A percentile compares a stretch with the other conserved stretches of the same genome.
Conservation (phyloP, 2,329 filamentous ascomycete species). For the Purpureocillium takamizusanense region DNA sequence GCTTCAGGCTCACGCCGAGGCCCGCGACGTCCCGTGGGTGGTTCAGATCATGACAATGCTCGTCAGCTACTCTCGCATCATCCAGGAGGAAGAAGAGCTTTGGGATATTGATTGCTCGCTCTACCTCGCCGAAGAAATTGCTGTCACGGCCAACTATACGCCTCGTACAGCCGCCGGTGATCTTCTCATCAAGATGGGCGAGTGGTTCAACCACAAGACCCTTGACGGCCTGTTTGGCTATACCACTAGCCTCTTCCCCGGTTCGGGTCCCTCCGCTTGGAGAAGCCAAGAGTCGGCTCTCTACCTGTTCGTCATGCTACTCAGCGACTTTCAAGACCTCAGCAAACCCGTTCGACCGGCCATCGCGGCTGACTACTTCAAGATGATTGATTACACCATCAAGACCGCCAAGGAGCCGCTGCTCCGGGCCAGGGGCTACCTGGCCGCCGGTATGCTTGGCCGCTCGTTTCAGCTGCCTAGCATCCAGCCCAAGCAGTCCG, state of each 20-base stretch:
- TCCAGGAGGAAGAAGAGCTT: constrained; percentile 82
- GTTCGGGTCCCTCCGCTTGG: constrained; percentile 38
- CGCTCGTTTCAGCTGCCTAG: constrained; percentile 57
- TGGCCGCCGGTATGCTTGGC: constrained; percentile 74
- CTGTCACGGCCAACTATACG: constrained; percentile 92
- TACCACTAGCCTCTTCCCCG: constrained; percentile 64
- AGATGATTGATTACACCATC: constrained; percentile 72
- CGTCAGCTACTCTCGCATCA: constrained; percentile 80
- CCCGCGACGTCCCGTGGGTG: constrained; percentile 67
- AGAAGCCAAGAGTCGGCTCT: constrained; percentile 69
- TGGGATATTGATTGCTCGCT: constrained; percentile 97
- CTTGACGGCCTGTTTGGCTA: constrained; percentile 72
- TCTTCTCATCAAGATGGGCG: constrained; percentile 82
- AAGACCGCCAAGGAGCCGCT: constrained; percentile 62
- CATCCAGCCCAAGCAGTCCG: constrained; percentile 11
- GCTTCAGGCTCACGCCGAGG: constrained; percentile 50
- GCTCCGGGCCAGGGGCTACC: constrained; percentile 75
- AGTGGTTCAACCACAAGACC: constrained; percentile 72
- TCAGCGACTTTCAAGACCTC: constrained; percentile 75
- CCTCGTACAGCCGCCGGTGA: constrained; percentile 88
- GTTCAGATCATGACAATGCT: constrained; percentile 80
- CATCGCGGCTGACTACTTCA: constrained; percentile 64
- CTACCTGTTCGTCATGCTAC: constrained; percentile 75
- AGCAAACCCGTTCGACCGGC: constrained; percentile 61
- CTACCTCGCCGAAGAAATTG: constrained; percentile 90